phyloP scores from a whole-genome alignment of 2,329 filamentous ascomycete species.

The Macroventuria anomochaeta region DNA sequence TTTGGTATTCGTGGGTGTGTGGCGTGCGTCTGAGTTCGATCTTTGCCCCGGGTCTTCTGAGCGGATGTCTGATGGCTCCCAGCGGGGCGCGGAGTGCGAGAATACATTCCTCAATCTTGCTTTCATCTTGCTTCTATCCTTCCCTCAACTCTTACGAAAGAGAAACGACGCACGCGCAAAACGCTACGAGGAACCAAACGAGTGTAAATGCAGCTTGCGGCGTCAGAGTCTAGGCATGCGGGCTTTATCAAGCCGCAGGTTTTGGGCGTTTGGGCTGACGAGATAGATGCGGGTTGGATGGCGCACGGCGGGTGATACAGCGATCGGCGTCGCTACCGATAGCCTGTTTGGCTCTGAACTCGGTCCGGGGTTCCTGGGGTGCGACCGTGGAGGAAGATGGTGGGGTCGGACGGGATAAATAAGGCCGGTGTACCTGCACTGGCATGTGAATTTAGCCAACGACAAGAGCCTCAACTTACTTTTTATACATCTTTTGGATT shows the following conservation, averaged over 20 bases:
- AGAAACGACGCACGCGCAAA: neutral
- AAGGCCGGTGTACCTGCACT: constrained; percentile 4
- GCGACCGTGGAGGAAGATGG: constrained; percentile 13
- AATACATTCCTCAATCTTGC: constrained; percentile 12
- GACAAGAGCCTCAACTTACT: neutral
- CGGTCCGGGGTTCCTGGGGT: constrained; percentile 13
- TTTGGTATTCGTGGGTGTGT: neutral
- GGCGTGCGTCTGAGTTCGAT: constrained; percentile 7
- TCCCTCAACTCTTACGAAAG: too few species aligned
- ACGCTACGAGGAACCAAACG: neutral
- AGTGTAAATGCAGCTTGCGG: neutral
- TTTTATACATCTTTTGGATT: neutral
- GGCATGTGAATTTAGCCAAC: constrained; percentile 7
- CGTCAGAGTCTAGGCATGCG: constrained; percentile 1
- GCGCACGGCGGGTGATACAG: constrained; percentile 10
- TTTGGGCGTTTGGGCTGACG: constrained; percentile 8
- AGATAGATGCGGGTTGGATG: constrained; percentile 10
- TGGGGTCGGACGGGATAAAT: constrained; percentile 10
- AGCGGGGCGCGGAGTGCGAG: constrained; percentile 12
- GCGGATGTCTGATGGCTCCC: constrained; percentile 17
- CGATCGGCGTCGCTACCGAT: constrained; percentile 10
- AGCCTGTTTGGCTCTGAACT: constrained; percentile 5
- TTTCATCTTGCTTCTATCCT: constrained; percentile 2
- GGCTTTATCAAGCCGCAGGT: constrained; percentile 7
- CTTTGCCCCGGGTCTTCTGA: constrained; percentile 8